These are phyloP conservation scores for Colletotrichum higginsianum DNA, from an alignment of 2,329 filamentous ascomycete species.

Conservation along the genomic window DNA sequence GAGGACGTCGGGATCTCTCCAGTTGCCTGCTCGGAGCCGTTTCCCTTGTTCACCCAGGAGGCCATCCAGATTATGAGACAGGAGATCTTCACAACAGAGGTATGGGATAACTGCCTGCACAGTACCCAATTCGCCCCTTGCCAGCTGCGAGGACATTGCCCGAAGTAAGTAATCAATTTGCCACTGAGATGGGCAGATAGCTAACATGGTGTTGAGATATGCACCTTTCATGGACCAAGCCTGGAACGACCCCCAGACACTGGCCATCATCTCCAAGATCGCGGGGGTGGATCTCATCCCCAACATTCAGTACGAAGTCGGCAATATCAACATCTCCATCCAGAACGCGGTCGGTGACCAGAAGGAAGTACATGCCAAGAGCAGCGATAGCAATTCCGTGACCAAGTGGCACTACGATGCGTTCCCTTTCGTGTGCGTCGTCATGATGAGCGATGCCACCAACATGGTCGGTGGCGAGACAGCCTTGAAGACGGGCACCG, in stretches of 20 bases:
- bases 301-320: slow-evolving; percentile 69
- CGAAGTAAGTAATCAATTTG: not conserved
- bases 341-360: slow-evolving; percentile 63
- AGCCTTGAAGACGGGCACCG: slow-evolving; percentile 66
- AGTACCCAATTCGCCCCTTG: slow-evolving; percentile 51
- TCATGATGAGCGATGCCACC: slow-evolving; percentile 75
- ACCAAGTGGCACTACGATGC: slow-evolving; percentile 77
- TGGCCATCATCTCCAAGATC: slow-evolving; percentile 64
- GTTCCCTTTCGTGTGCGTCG: slow-evolving; percentile 79
- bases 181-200: not conserved
- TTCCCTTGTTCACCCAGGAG: slow-evolving; percentile 73
- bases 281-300: slow-evolving; percentile 70
- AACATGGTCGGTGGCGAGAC: slow-evolving; percentile 77
- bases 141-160: slow-evolving; percentile 24
- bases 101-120: slow-evolving; percentile 70
- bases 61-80: slow-evolving; percentile 73
- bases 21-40: slow-evolving; percentile 76
- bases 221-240: slow-evolving; percentile 58
- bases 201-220: not conserved
- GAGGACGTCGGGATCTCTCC: slow-evolving; percentile 72
- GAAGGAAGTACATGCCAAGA: slow-evolving; percentile 58
- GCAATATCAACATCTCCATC: slow-evolving; percentile 68
- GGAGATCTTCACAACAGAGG: slow-evolving; percentile 72
- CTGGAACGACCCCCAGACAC: slow-evolving; percentile 60
- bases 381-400: slow-evolving; percentile 55